These are phyloP conservation scores for Chlorella sp. DNA, from an alignment of 139 green algal genomes.

Conservation along the genomic window DNA sequence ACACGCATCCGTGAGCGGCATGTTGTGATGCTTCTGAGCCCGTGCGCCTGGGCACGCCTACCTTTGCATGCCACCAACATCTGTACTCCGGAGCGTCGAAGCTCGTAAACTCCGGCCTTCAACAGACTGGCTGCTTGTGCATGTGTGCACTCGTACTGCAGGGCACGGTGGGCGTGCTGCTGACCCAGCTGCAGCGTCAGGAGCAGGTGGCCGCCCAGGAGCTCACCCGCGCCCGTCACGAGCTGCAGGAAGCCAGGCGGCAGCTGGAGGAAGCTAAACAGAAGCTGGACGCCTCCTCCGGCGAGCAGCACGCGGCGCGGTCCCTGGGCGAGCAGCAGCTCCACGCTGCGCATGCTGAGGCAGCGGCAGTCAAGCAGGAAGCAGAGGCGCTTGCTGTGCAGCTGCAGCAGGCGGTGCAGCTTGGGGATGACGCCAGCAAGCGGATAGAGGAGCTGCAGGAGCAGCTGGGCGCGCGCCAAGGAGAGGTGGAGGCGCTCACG, in stretches of 20 bases:
- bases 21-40: no score
- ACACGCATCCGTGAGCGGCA: not conserved
- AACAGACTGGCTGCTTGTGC: not conserved
- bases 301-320: not conserved
- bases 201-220: not conserved
- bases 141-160: not conserved
- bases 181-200: not conserved
- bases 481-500: not conserved
- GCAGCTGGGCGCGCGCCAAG: not conserved
- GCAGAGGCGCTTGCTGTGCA: not conserved
- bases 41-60: no score
- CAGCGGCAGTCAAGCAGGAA: not conserved
- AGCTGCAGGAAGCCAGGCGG: not conserved
- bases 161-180: not conserved
- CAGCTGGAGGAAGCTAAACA: no score
- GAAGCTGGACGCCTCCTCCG: no score
- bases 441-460: not conserved
- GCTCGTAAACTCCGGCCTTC: no score
- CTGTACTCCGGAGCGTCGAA: no score
- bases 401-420: not conserved
- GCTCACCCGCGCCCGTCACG: not conserved
- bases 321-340: slow-evolving; percentile 3
- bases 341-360: not conserved
- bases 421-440: not conserved
- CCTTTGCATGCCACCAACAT: no score